Conservation (phyloP, 257 asterid species). For the Solanum verrucosum region DNA sequence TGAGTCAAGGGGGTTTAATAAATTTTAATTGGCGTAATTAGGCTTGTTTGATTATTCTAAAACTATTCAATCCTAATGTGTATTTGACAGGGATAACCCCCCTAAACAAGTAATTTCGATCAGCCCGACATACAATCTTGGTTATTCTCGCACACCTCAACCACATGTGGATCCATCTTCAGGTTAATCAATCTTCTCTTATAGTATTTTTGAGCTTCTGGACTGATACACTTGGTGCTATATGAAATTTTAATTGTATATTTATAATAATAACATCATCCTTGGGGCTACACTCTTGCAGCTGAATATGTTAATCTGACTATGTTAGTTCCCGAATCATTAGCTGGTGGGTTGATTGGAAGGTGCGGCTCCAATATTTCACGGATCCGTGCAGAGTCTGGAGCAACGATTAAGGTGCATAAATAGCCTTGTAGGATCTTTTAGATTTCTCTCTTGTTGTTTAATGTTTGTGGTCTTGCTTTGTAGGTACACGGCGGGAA, state of each 20-base stretch:
- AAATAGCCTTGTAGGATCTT: background rate
- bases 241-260: slow-evolving; percentile 9
- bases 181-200: slow-evolving; percentile 36
- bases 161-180: slow-evolving; percentile 59
- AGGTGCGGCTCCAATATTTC: slow-evolving; percentile 94
- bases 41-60: background rate
- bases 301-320: slow-evolving; percentile 74
- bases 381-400: slow-evolving; percentile 87
- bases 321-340: slow-evolving; percentile 77
- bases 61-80: background rate
- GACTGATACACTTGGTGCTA: slow-evolving; percentile 20
- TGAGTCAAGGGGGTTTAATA: slow-evolving; percentile 25
- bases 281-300: slow-evolving; percentile 45
- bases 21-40: background rate
- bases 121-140: slow-evolving; percentile 51
- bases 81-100: slow-evolving; percentile 64
- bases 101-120: slow-evolving; percentile 85
- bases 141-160: slow-evolving; percentile 48
- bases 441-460: background rate
- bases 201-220: slow-evolving; percentile 5
- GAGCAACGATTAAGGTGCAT: slow-evolving; percentile 79
- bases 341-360: slow-evolving; percentile 96
- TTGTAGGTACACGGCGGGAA: slow-evolving; percentile 76
- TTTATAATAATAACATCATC: slow-evolving; percentile 29
- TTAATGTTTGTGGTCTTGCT: background rate